phyloP scores from a whole-genome alignment of 2,329 filamentous ascomycete genomes.

The Dendryphion nanum region DNA sequence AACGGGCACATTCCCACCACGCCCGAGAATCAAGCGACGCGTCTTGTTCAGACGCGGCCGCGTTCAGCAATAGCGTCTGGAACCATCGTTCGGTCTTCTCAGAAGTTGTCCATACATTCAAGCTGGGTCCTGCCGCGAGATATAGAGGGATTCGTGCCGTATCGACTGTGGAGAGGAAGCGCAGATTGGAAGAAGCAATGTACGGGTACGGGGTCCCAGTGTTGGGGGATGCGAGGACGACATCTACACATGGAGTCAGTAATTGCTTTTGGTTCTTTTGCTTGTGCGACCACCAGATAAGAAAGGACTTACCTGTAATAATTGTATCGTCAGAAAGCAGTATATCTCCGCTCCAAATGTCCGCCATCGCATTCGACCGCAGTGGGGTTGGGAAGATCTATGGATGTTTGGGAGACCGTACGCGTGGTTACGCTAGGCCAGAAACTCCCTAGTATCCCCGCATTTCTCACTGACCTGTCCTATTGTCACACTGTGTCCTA shows the following conservation, averaged over 20 bases:
- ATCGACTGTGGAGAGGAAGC: slow-evolving; percentile 42
- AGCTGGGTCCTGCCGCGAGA: slow-evolving; percentile 36
- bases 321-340: slow-evolving; percentile 22
- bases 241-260: slow-evolving; percentile 17
- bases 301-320: slow-evolving; percentile 20
- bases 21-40: slow-evolving; percentile 5
- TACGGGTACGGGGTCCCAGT: slow-evolving; percentile 11
- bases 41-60: neutral
- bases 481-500: too few species aligned
- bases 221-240: slow-evolving; percentile 25
- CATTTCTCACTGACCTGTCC: too few species aligned
- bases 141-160: slow-evolving; percentile 41
- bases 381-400: neutral
- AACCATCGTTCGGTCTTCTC: slow-evolving; percentile 42
- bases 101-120: slow-evolving; percentile 38
- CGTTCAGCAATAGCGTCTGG: slow-evolving; percentile 28
- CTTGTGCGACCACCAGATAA: neutral
- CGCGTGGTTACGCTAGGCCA: neutral
- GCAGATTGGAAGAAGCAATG: slow-evolving; percentile 18
- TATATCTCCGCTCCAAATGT: slow-evolving; percentile 36
- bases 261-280: neutral
- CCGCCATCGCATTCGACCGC: slow-evolving; percentile 17
- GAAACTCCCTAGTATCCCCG: too few species aligned
- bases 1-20: slow-evolving; percentile 39
- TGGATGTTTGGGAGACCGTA: neutral